Percentiles rank a stretch among this genome's conserved stretches.
Evolutionary conservation across 2,329 filamentous ascomycete genomes (phyloP).

Genomic region (Talaromyces atroroseus): DNA sequence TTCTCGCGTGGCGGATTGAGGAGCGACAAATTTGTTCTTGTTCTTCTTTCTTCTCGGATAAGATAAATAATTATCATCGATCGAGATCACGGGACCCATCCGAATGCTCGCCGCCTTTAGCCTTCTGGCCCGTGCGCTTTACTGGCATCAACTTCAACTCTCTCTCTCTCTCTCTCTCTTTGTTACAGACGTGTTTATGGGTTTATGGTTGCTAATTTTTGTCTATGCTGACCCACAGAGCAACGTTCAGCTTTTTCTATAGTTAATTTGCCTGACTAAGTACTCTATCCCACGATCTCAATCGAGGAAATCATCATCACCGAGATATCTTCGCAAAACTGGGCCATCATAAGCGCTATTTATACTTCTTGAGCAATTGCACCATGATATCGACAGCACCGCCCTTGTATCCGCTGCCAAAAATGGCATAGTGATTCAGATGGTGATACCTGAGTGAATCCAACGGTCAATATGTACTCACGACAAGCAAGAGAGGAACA

Average conservation of each 20-base stretch:
- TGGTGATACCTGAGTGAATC: conserved; percentile 67
- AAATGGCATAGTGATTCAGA: conserved; percentile 80
- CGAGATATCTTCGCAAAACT: too few species aligned
- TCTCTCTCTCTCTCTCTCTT: neutral
- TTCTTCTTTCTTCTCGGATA: too few species aligned
- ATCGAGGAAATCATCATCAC: too few species aligned
- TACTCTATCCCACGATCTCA: neutral
- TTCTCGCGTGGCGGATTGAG: neutral
- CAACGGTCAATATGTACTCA: neutral
- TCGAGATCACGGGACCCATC: neutral
- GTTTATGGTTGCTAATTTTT: too few species aligned
- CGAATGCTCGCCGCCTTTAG: neutral
- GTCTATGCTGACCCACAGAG: too few species aligned
- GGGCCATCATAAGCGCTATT: neutral
- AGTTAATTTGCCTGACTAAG: too few species aligned
- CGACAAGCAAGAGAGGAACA: neutral
- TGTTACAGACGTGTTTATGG: too few species aligned
- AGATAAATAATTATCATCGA: neutral
- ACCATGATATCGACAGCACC: conserved; percentile 78
- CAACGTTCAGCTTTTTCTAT: too few species aligned
- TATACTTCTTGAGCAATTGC: conserved; percentile 67
- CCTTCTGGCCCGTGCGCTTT: neutral
- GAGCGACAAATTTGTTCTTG: neutral
- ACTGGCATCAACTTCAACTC: neutral
- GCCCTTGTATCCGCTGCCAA: conserved; percentile 70